Percentiles rank a stretch among this genome's conserved stretches.
phyloP scores from a whole-genome alignment of 345 rosid species.

The Hibiscus syriacus region DNA sequence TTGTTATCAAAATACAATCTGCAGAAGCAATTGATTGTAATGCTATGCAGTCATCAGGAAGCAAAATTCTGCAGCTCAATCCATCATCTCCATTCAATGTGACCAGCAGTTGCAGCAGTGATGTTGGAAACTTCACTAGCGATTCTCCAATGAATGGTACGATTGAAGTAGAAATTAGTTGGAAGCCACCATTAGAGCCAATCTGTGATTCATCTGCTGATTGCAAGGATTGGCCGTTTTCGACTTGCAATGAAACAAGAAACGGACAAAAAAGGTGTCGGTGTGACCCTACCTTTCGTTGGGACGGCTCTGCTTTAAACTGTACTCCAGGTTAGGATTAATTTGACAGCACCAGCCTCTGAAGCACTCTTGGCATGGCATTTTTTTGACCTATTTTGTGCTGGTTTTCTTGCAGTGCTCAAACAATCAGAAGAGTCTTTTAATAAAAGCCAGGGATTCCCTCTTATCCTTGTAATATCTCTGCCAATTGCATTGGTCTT shows the following conservation, averaged over 20 bases:
- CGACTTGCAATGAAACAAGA: neutral
- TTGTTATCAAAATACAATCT: neutral
- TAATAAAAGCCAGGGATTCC: neutral
- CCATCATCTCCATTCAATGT: slow-evolving; percentile 1
- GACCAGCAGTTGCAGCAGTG: slow-evolving; percentile 3
- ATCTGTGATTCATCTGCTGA: slow-evolving; percentile 7
- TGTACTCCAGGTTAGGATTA: slow-evolving; percentile 12
- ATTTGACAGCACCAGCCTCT: no score
- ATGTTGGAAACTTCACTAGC: neutral
- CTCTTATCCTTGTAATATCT: slow-evolving; percentile 12
- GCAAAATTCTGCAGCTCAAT: slow-evolving; percentile 1
- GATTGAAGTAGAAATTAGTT: neutral
- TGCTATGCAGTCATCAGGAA: neutral
- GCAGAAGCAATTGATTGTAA: neutral
- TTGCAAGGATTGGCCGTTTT: slow-evolving; percentile 15
- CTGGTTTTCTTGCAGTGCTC: neutral
- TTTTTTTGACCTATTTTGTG: neutral
- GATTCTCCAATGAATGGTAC: neutral
- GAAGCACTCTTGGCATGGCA: neutral
- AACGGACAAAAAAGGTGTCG: slow-evolving; percentile 1
- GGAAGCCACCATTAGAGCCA: slow-evolving; percentile 8
- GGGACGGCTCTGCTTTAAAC: slow-evolving; percentile 5
- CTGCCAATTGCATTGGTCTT: slow-evolving; percentile 4
- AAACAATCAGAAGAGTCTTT: neutral
- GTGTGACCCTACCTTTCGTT: slow-evolving; percentile 2